Evolutionary conservation across 371 early-diverging fungal species (phyloP).

Genomic region (Coemansia sp.): DNA sequence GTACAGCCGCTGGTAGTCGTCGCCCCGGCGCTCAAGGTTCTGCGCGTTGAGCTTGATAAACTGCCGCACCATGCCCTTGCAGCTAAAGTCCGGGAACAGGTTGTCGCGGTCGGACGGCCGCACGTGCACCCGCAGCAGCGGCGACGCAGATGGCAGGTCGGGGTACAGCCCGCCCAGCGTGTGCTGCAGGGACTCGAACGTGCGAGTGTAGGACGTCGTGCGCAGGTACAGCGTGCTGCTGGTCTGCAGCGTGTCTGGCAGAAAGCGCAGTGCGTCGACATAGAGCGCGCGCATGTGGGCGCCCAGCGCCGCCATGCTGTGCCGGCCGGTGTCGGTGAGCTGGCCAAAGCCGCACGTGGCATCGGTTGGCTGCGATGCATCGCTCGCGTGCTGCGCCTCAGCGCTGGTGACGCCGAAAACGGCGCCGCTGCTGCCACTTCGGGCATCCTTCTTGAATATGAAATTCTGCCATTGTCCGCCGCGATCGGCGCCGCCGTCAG

Average conservation of each 20-base stretch:
- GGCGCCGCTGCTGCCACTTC: constrained; percentile 15
- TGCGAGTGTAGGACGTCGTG: constrained; percentile 67
- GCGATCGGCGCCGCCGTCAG: constrained; percentile 4
- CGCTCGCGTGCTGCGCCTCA: constrained; percentile 8
- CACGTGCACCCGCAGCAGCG: constrained; percentile 22
- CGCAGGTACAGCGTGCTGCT: constrained; percentile 58
- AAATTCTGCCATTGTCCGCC: constrained; percentile 37
- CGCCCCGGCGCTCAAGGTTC: constrained; percentile 4
- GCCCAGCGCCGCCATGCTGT: constrained; percentile 61
- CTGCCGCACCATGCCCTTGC: constrained; percentile 19
- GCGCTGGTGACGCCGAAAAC: constrained; percentile 16
- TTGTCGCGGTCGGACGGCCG: constrained; percentile 34
- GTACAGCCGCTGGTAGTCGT: constrained; percentile 19
- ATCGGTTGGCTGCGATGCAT: constrained; percentile 12
- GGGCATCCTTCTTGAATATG: constrained; percentile 46
- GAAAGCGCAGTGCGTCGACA: constrained; percentile 56
- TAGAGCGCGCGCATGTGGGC: constrained; percentile 64
- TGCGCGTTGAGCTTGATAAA: constrained; percentile 8
- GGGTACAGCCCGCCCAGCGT: constrained; percentile 70
- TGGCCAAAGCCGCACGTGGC: constrained; percentile 67
- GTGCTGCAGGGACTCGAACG: constrained; percentile 75
- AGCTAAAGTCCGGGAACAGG: constrained; percentile 25
- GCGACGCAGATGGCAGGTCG: neutral
- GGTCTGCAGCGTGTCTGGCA: constrained; percentile 35
- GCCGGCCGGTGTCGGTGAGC: constrained; percentile 72